phyloP scores from a whole-genome alignment of 1,284 basidiomycete species.

The Inonotus obliquus region DNA sequence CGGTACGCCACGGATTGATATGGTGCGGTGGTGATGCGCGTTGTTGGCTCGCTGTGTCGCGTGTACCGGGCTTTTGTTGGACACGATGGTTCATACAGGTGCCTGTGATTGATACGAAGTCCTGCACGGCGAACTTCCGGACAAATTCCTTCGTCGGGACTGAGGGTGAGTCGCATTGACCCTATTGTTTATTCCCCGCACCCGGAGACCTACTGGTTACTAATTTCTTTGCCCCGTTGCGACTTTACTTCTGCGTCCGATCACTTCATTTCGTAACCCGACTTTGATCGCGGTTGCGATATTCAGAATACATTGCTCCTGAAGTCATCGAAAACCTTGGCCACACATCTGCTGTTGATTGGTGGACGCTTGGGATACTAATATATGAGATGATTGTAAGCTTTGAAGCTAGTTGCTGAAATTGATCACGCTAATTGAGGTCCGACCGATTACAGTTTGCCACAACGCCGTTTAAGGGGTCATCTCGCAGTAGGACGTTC shows the following conservation, averaged over 20 bases:
- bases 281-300: background rate
- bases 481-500: slow-evolving; percentile 93
- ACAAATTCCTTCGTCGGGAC: slow-evolving; percentile 99
- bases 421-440: background rate
- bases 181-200: background rate
- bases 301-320: slow-evolving; percentile 93
- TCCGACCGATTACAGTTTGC: slow-evolving; percentile 62
- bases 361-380: slow-evolving; percentile 99
- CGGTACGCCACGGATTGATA: background rate
- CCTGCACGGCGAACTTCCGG: slow-evolving; percentile 95
- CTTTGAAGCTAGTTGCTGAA: slow-evolving; percentile 24
- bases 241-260: background rate
- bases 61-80: background rate
- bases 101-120: slow-evolving; percentile 93
- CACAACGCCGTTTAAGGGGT: slow-evolving; percentile 98
- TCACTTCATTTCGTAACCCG: background rate
- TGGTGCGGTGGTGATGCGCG: background rate
- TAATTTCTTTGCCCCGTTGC: background rate
- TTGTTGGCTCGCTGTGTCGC: background rate
- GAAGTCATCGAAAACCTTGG: slow-evolving; percentile 98
- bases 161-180: slow-evolving; percentile 60
- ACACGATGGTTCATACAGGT: slow-evolving; percentile 40
- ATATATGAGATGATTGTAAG: slow-evolving; percentile 99
- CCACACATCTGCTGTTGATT: slow-evolving; percentile 98
- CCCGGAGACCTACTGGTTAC: background rate